Conservation (phyloP, 2,329 filamentous ascomycete species). For the Ophiobolus disseminans region DNA sequence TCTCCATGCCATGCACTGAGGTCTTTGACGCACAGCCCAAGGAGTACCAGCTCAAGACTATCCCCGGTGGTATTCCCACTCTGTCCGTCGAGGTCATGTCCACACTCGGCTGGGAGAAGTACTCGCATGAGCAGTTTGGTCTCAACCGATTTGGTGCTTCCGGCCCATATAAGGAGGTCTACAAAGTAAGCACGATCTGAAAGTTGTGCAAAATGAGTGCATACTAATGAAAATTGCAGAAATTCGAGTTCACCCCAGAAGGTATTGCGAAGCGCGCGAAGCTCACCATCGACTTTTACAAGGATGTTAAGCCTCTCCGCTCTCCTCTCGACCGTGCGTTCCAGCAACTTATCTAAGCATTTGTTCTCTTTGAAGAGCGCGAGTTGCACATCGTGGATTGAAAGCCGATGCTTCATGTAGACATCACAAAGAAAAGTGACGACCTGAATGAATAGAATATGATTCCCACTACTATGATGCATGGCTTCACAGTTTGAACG, state of each 20-base stretch:
- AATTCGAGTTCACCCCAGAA: constrained; percentile 99
- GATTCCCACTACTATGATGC: constrained; percentile 26
- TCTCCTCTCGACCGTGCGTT: constrained; percentile 97
- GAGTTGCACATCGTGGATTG: too few species aligned
- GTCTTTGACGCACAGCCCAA: constrained; percentile 93
- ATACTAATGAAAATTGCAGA: constrained; percentile 66
- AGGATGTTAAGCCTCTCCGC: constrained; percentile 84
- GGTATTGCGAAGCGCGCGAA: constrained; percentile 94
- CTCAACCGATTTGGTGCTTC: constrained; percentile 99
- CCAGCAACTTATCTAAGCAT: constrained; percentile 86
- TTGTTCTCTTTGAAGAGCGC: constrained; percentile 3
- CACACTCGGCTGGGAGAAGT: constrained; percentile 98
- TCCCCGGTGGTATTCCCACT: constrained; percentile 92
- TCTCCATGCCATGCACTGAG: constrained; percentile 96
- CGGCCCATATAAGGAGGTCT: constrained; percentile 96
- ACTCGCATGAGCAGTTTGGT: constrained; percentile 99
- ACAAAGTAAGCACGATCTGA: constrained; percentile 66
- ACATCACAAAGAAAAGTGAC: too few species aligned
- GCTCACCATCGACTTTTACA: constrained; percentile 96
- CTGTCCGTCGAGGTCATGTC: constrained; percentile 96
- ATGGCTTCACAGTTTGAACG: too few species aligned
- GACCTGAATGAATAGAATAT: constrained; percentile 30
- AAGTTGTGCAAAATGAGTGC: constrained; percentile 22
- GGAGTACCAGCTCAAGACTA: constrained; percentile 91
- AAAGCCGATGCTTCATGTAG: too few species aligned